These are phyloP conservation scores for Dacryopinax primogenitus DNA, from an alignment of 768 basidiomycete genomes.

Conservation along the genomic window DNA sequence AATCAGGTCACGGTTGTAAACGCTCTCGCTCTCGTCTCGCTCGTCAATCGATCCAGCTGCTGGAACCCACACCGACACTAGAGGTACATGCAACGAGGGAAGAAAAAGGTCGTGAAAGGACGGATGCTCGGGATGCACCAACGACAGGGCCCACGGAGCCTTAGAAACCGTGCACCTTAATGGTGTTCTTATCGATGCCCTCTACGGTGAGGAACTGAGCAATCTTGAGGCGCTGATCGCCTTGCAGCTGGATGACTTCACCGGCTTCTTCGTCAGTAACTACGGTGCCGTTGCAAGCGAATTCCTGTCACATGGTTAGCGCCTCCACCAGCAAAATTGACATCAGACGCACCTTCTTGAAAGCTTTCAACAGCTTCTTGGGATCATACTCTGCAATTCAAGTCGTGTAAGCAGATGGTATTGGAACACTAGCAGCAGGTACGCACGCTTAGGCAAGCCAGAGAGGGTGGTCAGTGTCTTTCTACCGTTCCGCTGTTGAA, in stretches of 20 bases:
- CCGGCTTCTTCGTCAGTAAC: conserved; percentile 93
- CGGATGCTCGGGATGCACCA: background rate
- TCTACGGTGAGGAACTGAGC: conserved; percentile 73
- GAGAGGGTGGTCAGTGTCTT: conserved; percentile 97
- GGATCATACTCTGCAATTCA: conserved; percentile 67
- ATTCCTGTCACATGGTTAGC: conserved; percentile 47
- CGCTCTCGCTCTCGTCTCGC: background rate
- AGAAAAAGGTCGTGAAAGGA: background rate
- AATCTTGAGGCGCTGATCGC: conserved; percentile 91
- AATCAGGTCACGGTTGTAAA: conserved; percentile 9
- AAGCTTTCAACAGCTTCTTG: conserved; percentile 96
- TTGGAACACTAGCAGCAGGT: conserved; percentile 7
- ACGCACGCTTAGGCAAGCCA: conserved; percentile 77
- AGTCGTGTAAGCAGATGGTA: background rate
- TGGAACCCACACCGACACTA: background rate
- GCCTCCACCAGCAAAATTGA: background rate
- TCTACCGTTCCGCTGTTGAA: conserved; percentile 97
- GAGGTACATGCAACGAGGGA: conserved; percentile 5
- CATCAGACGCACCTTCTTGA: conserved; percentile 69
- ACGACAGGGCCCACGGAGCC: background rate
- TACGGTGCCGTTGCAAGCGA: conserved; percentile 95
- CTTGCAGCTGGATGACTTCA: conserved; percentile 95
- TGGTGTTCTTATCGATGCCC: conserved; percentile 59
- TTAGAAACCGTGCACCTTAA: conserved; percentile 85
- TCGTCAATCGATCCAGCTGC: conserved; percentile 7